phyloP scores from a whole-genome alignment of 73 alveolate genomes.

The Uronychia binucleata region DNA sequence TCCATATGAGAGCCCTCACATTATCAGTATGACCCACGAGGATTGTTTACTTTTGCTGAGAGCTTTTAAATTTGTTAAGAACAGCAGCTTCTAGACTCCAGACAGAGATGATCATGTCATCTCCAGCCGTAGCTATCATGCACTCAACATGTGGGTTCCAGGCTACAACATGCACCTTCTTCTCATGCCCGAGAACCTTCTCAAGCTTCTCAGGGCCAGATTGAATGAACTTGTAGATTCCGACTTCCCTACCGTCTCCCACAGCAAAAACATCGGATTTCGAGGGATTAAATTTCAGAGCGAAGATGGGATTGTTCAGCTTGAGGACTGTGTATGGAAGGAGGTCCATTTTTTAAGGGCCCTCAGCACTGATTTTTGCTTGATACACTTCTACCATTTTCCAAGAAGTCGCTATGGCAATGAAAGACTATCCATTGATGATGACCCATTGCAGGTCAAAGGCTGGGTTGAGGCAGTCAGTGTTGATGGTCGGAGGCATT shows the following conservation, averaged over 20 bases:
- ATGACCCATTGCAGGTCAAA: background rate
- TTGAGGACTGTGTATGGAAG: background rate
- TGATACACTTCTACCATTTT: background rate
- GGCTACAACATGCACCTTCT: constrained; percentile 18
- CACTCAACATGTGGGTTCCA: constrained; percentile 51
- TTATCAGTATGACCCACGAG: constrained; percentile 70
- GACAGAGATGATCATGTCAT: constrained; percentile 31
- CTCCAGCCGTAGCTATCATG: constrained; percentile 48
- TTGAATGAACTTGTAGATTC: background rate
- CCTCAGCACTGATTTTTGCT: background rate
- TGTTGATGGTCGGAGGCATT: background rate
- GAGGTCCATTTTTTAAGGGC: background rate
- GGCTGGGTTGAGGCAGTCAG: background rate
- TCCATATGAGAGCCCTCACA: constrained; percentile 82
- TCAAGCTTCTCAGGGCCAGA: background rate
- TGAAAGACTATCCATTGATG: background rate
- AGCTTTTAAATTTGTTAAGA: no score
- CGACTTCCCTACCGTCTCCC: constrained; percentile 1
- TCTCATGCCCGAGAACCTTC: constrained; percentile 7
- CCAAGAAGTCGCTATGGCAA: background rate
- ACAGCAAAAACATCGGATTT: constrained; percentile 18
- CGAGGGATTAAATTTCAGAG: constrained; percentile 44
- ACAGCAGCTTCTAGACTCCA: constrained; percentile 37
- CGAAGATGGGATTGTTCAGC: constrained; percentile 26
- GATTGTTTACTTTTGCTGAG: constrained; percentile 7